Conservation (phyloP, 2,329 filamentous ascomycete species). For the Aspergillus sp. region DNA sequence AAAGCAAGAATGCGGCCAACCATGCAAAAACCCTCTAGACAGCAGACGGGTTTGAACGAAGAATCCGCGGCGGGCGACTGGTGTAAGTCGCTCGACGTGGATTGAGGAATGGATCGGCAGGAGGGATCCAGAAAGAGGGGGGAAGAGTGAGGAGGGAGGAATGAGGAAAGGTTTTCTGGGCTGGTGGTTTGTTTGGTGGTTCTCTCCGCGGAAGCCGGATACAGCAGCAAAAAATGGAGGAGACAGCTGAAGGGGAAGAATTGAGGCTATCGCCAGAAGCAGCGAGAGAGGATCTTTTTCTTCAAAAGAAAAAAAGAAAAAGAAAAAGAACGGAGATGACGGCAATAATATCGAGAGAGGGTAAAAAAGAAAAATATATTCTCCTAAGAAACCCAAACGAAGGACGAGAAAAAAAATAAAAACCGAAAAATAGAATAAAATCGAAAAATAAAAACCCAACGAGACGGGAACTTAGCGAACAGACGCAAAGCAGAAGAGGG, state of each 20-base stretch:
- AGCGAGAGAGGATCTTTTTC: not conserved
- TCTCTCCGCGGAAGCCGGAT: not conserved
- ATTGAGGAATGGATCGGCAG: constrained; percentile 41
- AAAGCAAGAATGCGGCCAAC: constrained; percentile 25
- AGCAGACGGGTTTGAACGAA: not conserved
- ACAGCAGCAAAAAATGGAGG: not conserved
- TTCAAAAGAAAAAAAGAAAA: not conserved
- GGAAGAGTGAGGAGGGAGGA: constrained; percentile 3
- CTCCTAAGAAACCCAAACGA: constrained; percentile 1
- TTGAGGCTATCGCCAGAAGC: constrained; percentile 7
- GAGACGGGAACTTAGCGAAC: no score
- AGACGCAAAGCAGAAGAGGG: no score
- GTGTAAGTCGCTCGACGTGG: constrained; percentile 12
- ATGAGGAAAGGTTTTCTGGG: not conserved
- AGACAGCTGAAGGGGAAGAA: not conserved
- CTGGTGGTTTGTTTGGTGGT: not conserved
- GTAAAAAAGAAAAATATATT: not conserved
- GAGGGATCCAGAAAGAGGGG: constrained; percentile 29
- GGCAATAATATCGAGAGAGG: constrained; percentile 3
- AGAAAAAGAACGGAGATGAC: constrained; percentile 10
- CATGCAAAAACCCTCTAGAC: constrained; percentile 14
- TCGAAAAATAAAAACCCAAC: not conserved
- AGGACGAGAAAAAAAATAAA: constrained; percentile 3
- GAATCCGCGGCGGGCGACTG: constrained; percentile 12
- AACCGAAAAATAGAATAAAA: constrained; percentile 4